phyloP scores from a whole-genome alignment of 2,329 filamentous ascomycete genomes.

The Arthrobotrys sphaeroides region DNA sequence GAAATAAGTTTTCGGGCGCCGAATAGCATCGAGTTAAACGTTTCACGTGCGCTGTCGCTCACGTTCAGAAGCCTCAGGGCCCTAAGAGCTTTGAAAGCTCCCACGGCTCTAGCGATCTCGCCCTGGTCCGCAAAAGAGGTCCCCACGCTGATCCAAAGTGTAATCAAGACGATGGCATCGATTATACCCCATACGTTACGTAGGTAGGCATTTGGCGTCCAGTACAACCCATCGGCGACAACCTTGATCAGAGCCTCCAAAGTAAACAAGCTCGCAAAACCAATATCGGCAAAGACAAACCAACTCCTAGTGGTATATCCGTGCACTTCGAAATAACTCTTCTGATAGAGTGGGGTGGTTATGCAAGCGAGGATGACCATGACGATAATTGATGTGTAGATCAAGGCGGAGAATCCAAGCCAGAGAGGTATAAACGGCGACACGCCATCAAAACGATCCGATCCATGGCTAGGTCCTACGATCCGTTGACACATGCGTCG shows the following conservation, averaged over 20 bases:
- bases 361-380: conserved; percentile 98
- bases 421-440: conserved; percentile 88
- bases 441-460: conserved; percentile 85
- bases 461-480: conserved; percentile 88
- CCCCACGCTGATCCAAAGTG: conserved; percentile 92
- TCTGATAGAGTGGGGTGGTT: conserved; percentile 93
- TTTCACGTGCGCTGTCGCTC: conserved; percentile 92
- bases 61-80: conserved; percentile 92
- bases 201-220: conserved; percentile 96
- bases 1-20: conserved; percentile 94
- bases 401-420: conserved; percentile 92
- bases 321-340: conserved; percentile 76
- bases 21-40: conserved; percentile 93
- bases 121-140: conserved; percentile 84
- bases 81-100: conserved; percentile 94
- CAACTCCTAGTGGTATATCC: conserved; percentile 75
- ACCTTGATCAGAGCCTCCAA: conserved; percentile 89
- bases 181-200: conserved; percentile 97
- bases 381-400: conserved; percentile 91
- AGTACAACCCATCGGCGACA: conserved; percentile 93
- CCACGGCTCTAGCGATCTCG: conserved; percentile 86
- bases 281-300: conserved; percentile 94
- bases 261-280: conserved; percentile 87
- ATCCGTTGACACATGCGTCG: conserved; percentile 85
- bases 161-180: conserved; percentile 87